These are phyloP conservation scores for Coemansia sp. DNA, from an alignment of 192 early-diverging fungal species.

Conservation along the genomic window DNA sequence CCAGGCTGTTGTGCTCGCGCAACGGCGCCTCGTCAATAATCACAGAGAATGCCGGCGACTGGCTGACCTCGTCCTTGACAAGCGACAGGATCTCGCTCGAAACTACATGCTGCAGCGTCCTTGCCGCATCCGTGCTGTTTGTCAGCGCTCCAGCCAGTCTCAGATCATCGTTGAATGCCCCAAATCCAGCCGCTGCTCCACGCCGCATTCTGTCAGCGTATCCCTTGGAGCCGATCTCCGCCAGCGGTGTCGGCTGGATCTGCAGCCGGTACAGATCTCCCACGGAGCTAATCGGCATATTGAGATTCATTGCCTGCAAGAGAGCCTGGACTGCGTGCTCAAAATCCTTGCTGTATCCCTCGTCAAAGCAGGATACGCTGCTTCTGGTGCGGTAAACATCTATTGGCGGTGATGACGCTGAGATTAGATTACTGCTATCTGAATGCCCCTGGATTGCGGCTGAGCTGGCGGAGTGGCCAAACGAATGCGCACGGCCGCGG, in stretches of 20 bases:
- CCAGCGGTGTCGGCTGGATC: conserved; percentile 28
- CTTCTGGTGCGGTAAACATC: conserved; percentile 2
- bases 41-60: conserved; percentile 52
- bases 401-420: neutral
- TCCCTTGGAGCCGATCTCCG: conserved; percentile 30
- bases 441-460: neutral
- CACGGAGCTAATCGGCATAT: conserved; percentile 46
- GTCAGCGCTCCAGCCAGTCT: conserved; percentile 33
- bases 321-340: conserved; percentile 48
- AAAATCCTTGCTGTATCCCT: conserved; percentile 41
- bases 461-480: neutral
- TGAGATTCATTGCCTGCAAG: conserved; percentile 49
- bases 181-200: neutral
- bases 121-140: conserved; percentile 34
- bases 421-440: neutral
- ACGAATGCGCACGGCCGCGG: neutral
- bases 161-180: conserved; percentile 13
- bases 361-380: conserved; percentile 27
- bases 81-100: conserved; percentile 54
- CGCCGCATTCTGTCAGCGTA: conserved; percentile 11
- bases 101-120: conserved; percentile 48
- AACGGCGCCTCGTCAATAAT: conserved; percentile 53
- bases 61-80: conserved; percentile 53
- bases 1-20: conserved; percentile 54
- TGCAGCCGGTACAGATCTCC: conserved; percentile 41